These are phyloP conservation scores for Boechera retrofracta DNA, from an alignment of 345 rosid species.

Conservation along the genomic window DNA sequence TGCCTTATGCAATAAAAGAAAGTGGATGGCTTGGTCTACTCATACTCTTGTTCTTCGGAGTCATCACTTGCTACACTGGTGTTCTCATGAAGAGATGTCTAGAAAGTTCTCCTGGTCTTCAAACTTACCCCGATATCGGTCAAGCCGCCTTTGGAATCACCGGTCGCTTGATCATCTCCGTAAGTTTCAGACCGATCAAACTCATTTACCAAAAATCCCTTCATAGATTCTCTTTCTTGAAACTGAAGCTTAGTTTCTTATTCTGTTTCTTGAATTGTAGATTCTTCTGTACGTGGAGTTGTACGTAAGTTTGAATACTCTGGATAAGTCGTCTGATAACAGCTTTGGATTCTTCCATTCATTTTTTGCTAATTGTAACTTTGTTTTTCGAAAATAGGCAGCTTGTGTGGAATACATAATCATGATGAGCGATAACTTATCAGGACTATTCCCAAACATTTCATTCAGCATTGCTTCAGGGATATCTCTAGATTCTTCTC, in stretches of 20 bases:
- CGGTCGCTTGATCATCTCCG: slow-evolving; percentile 67
- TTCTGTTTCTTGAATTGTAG: slow-evolving; percentile 54
- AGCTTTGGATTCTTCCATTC: slow-evolving; percentile 10
- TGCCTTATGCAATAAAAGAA: slow-evolving; percentile 75
- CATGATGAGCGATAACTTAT: slow-evolving; percentile 85
- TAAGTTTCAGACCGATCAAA: slow-evolving; percentile 43
- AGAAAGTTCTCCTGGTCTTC: slow-evolving; percentile 74
- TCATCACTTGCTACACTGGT: slow-evolving; percentile 70
- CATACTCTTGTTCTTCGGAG: slow-evolving; percentile 59
- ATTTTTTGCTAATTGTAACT: neutral
- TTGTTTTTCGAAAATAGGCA: slow-evolving; percentile 53
- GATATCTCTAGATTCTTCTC: slow-evolving; percentile 53
- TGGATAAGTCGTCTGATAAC: neutral
- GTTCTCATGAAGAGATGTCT: slow-evolving; percentile 68
- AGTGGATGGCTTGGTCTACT: slow-evolving; percentile 84
- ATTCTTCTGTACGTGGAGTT: slow-evolving; percentile 66
- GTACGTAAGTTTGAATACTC: slow-evolving; percentile 61
- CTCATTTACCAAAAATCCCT: neutral
- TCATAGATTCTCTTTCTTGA: slow-evolving; percentile 25
- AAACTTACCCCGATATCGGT: slow-evolving; percentile 85
- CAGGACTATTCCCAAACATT: slow-evolving; percentile 65
- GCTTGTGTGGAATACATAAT: slow-evolving; percentile 78
- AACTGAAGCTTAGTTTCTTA: slow-evolving; percentile 42
- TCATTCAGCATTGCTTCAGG: slow-evolving; percentile 52
- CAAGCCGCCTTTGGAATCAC: slow-evolving; percentile 80